Base-by-base conservation (phyloP, 169 alveolate genomes). In the Plasmodium chabaudi region DNA sequence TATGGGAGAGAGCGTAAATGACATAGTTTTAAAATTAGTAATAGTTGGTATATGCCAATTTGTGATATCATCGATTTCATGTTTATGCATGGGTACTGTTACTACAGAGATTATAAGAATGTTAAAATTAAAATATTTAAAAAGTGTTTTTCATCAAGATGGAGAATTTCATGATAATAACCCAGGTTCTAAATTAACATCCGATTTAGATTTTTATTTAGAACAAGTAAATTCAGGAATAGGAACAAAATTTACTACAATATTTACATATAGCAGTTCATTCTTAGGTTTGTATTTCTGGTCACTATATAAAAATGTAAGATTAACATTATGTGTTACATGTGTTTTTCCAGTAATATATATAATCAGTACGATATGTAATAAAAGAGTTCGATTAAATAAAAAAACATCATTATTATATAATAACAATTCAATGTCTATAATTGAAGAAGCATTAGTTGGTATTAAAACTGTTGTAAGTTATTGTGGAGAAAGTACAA, bases 401-500 rank as follows among this genome's bases (percentile, higher is more conserved):
- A 63, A 71, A 10, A 72, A 61, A 10, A 75, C 86, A 12, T 68
- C 89, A 1, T 60, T 74, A 17, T 39, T 86, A 27, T 82, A 90
- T 63, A 86, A 86, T 82, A 79, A 75, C 42, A 72, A 90, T 53
- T 59, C 92, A 12, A 68, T 87, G 79, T 87, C 94, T 13, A 88
- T 90, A 9, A 84, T 84, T 5, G 94, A 90, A 44, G 94, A 90
- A 72, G 91, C 91, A 4, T 63, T 90, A 53, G 87, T 59, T 10
- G 87, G 89, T n/a, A 82, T 90, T 19, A 72, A 72, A 71, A 90
- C 94, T 0, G 94, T 90, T 17, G 92, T 60, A 3, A 69, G 91
- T 39, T 75, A 79, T 67, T 75, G 92, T 72, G 94, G 91, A n/a
- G 94, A 90, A 64, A 64, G 55, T 27, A 27, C 59, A 9, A 74